Evolutionary conservation across 2,329 filamentous ascomycete genomes (phyloP).

Genomic region (Ascochyta fabae): DNA sequence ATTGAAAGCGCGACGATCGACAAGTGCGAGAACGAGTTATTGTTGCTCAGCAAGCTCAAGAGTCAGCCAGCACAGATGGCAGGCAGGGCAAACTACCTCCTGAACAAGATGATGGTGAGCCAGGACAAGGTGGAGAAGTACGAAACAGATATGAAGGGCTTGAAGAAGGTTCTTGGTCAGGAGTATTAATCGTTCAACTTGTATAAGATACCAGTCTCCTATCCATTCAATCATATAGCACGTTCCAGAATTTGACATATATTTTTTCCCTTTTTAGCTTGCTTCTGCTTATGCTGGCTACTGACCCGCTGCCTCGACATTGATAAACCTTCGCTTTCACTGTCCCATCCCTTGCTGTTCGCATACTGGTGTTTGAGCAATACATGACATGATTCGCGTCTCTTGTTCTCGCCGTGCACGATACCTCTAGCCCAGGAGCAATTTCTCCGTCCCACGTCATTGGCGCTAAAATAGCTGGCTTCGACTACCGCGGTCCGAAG

Average conservation of each 20-base stretch:
- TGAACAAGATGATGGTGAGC: slow-evolving; percentile 74
- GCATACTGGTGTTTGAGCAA: background rate
- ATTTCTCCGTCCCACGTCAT: slow-evolving; percentile 23
- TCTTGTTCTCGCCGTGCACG: background rate
- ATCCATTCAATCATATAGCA: background rate
- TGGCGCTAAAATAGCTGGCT: slow-evolving; percentile 1
- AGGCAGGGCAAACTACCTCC: slow-evolving; percentile 72
- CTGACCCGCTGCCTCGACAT: background rate
- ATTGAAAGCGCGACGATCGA: slow-evolving; percentile 76
- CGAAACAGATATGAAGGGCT: slow-evolving; percentile 71
- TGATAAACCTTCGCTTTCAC: background rate
- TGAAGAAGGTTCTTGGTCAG: slow-evolving; percentile 75
- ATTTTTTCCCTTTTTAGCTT: background rate
- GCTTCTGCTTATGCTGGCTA: background rate
- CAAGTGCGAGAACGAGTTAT: slow-evolving; percentile 80
- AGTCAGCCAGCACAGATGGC: slow-evolving; percentile 72
- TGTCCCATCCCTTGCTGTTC: background rate
- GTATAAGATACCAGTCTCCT: slow-evolving; percentile 12
- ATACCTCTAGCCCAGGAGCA: slow-evolving; percentile 10
- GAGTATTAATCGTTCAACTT: slow-evolving; percentile 32
- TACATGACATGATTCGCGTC: no score
- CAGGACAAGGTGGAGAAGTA: slow-evolving; percentile 77
- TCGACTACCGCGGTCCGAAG: slow-evolving; percentile 8
- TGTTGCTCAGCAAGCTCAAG: slow-evolving; percentile 71
- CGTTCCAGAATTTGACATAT: background rate